Evolutionary conservation across 108 stramenopile genomes (phyloP).

Genomic region (Chaetoceros tenuissimus): DNA sequence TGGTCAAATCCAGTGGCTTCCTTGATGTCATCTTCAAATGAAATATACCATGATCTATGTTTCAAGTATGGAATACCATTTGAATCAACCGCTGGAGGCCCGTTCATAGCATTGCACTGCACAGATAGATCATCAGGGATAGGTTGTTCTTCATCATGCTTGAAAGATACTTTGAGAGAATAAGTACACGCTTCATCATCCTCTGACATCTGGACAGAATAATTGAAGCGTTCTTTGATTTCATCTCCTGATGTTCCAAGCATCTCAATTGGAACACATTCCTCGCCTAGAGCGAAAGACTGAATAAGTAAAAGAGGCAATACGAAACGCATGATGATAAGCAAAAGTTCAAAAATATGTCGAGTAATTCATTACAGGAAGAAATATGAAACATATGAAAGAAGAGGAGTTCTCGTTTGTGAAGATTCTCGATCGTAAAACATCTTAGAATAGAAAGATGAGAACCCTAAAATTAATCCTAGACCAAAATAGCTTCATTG

Average conservation of each 20-base stretch:
- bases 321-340: too few species aligned
- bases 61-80: conserved; percentile 6
- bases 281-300: too few species aligned
- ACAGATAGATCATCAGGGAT: conserved; percentile 1
- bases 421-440: too few species aligned
- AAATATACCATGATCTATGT: background rate
- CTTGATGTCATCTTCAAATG: background rate
- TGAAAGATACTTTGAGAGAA: background rate
- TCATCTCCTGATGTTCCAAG: conserved; percentile 5
- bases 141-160: conserved; percentile 3
- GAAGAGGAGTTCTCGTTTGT: too few species aligned
- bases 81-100: background rate
- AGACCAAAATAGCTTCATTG: too few species aligned
- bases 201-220: background rate
- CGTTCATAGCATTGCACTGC: conserved; percentile 1
- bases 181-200: background rate
- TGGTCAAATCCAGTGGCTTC: conserved; percentile 4
- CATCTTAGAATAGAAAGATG: too few species aligned
- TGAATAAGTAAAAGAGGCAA: too few species aligned
- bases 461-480: too few species aligned
- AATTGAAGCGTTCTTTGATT: background rate
- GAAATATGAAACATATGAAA: too few species aligned
- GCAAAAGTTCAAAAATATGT: too few species aligned
- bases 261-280: background rate
- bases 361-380: too few species aligned